These are phyloP conservation scores for Hydnomerulius pinastri DNA, from an alignment of 768 basidiomycete genomes.

Conservation along the genomic window DNA sequence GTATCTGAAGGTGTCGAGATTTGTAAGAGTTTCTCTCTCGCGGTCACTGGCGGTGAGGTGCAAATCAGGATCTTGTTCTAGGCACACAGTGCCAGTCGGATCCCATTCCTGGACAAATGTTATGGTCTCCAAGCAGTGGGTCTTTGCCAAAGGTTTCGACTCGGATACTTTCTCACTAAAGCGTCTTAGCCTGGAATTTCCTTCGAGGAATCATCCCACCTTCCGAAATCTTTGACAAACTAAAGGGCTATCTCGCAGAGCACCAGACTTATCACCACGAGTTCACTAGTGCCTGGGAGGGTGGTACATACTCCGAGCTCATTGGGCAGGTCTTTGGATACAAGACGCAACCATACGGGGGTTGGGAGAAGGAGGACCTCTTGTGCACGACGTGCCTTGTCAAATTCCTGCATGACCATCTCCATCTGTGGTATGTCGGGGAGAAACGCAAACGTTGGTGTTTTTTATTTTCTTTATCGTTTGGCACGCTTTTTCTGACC, in stretches of 20 bases:
- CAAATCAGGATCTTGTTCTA: neutral
- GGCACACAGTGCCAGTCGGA: conserved; percentile 21
- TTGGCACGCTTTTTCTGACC: neutral
- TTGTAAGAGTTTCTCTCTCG: conserved; percentile 19
- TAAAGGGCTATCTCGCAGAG: conserved; percentile 8
- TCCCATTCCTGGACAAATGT: conserved; percentile 8
- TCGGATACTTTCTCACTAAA: neutral
- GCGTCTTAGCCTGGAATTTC: conserved; percentile 9
- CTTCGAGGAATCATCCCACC: neutral
- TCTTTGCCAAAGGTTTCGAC: neutral
- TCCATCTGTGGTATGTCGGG: conserved; percentile 31
- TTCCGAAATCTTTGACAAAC: neutral
- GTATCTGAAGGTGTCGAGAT: conserved; percentile 14
- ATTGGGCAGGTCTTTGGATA: conserved; percentile 6
- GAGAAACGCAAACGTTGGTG: conserved; percentile 21
- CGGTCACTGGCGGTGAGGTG: neutral
- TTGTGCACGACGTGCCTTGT: conserved; percentile 29
- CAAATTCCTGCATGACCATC: conserved; percentile 22
- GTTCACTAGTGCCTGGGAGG: neutral
- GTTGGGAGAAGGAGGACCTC: conserved; percentile 28
- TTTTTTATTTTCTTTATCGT: neutral
- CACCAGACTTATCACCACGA: no score
- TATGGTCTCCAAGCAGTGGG: conserved; percentile 28
- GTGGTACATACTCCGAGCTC: neutral
- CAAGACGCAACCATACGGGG: neutral